Evolutionary conservation across 805 yeast species (phyloP).

Genomic region (Cyberlindnera maritima): DNA sequence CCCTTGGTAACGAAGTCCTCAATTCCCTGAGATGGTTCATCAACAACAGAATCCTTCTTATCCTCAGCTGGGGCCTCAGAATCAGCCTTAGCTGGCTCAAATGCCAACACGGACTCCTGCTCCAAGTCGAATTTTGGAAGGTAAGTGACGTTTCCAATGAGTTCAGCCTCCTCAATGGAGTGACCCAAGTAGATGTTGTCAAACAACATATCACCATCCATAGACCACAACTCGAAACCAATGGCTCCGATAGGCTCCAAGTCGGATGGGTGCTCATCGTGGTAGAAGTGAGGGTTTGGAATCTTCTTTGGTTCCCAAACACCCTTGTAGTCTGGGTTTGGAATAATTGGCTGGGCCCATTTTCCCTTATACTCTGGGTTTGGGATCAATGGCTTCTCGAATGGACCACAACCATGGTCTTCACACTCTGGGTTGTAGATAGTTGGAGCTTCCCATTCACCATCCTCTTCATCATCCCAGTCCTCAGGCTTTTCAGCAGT

Average conservation of each 20-base stretch:
- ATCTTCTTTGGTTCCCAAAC: constrained; percentile 68
- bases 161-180: constrained; percentile 79
- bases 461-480: constrained; percentile 92
- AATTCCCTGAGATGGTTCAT: constrained; percentile 33
- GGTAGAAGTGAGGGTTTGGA: constrained; percentile 67
- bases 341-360: constrained; percentile 67
- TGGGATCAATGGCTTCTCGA: constrained; percentile 64
- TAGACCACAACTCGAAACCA: constrained; percentile 89
- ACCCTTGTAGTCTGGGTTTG: constrained; percentile 78
- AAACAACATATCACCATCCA: constrained; percentile 71
- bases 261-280: constrained; percentile 55
- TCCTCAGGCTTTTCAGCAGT: constrained; percentile 62
- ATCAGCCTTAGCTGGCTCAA: constrained; percentile 1
- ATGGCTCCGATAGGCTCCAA: constrained; percentile 71
- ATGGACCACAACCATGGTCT: constrained; percentile 73
- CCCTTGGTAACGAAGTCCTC: constrained; percentile 32
- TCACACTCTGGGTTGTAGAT: constrained; percentile 74
- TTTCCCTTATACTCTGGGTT: constrained; percentile 76
- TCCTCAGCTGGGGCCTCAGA: not conserved
- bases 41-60: constrained; percentile 16
- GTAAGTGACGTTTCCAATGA: constrained; percentile 75
- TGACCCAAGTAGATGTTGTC: constrained; percentile 87
- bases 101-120: constrained; percentile 27
- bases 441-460: constrained; percentile 74
- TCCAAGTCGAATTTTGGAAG: constrained; percentile 52